These are phyloP conservation scores for Crucihimalaya himalaica DNA, from an alignment of 345 rosid genomes.

Conservation along the genomic window DNA sequence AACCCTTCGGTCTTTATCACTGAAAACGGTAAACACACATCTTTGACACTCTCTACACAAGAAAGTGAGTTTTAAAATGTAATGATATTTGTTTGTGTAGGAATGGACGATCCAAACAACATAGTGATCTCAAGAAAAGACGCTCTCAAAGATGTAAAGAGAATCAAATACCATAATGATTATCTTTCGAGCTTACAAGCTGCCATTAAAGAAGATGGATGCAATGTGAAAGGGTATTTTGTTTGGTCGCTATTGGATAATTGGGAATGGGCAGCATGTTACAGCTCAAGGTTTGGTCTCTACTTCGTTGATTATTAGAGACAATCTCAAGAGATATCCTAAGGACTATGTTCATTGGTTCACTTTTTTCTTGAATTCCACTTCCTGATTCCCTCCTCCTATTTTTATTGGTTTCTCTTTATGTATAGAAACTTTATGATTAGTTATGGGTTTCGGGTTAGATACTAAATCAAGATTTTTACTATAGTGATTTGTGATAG, in stretches of 20 bases:
- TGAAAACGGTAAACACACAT: conserved; percentile 50
- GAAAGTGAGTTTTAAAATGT: not conserved
- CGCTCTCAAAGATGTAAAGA: conserved; percentile 73
- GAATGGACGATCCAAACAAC: conserved; percentile 85
- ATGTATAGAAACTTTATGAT: not conserved
- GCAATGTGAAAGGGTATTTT: conserved; percentile 94
- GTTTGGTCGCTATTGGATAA: conserved; percentile 91
- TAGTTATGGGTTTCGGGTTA: conserved; percentile 8
- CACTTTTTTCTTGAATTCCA: conserved; percentile 68
- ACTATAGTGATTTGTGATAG: not conserved
- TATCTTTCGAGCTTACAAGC: conserved; percentile 81
- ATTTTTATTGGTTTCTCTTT: not conserved
- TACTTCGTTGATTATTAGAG: conserved; percentile 80
- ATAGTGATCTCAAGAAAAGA: conserved; percentile 48
- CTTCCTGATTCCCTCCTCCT: conserved; percentile 24
- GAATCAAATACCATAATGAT: conserved; percentile 80
- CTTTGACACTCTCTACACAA: not conserved
- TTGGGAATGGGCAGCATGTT: conserved; percentile 96
- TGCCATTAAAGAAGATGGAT: conserved; percentile 89
- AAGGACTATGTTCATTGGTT: conserved; percentile 91
- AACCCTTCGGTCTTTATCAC: conserved; percentile 53
- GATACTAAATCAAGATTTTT: not conserved
- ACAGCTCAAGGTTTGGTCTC: conserved; percentile 87
- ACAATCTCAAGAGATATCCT: conserved; percentile 88
- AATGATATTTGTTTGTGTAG: conserved; percentile 45